Evolutionary conservation across 164 flowering plant species (phyloP).

Genomic region (Nymphaea colorata): DNA sequence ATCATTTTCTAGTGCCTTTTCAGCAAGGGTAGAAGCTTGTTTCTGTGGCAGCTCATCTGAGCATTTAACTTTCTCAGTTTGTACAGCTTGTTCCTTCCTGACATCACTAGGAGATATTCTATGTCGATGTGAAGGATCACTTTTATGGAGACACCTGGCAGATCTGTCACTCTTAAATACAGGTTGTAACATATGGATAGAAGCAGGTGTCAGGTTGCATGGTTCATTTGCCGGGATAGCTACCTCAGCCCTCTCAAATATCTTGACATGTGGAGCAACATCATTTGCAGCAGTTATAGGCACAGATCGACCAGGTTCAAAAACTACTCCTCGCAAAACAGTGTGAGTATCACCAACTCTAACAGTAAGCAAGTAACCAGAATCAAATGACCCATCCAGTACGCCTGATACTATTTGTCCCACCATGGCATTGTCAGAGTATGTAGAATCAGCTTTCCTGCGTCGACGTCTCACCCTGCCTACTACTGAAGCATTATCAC

Average conservation of each 20-base stretch:
- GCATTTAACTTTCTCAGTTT: background rate
- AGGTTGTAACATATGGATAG: background rate
- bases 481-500: slow-evolving; percentile 6
- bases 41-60: background rate
- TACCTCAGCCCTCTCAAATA: slow-evolving; percentile 46
- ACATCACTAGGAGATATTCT: background rate
- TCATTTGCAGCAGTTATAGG: slow-evolving; percentile 71
- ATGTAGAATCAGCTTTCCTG: slow-evolving; percentile 9
- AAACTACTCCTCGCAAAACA: slow-evolving; percentile 66
- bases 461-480: slow-evolving; percentile 14
- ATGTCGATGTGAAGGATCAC: background rate
- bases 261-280: slow-evolving; percentile 62
- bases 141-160: background rate
- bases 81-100: background rate
- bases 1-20: background rate
- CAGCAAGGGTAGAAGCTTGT: background rate
- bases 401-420: slow-evolving; percentile 72
- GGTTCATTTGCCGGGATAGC: slow-evolving; percentile 20
- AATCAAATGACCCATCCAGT: slow-evolving; percentile 71
- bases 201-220: slow-evolving; percentile 13
- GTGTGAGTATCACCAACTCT: slow-evolving; percentile 50
- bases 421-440: slow-evolving; percentile 26
- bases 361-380: slow-evolving; percentile 75
- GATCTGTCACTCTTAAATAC: background rate
- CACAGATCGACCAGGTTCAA: slow-evolving; percentile 60